Conservation (phyloP, 179 eudicot genomes). For the Silene vulgaris region DNA sequence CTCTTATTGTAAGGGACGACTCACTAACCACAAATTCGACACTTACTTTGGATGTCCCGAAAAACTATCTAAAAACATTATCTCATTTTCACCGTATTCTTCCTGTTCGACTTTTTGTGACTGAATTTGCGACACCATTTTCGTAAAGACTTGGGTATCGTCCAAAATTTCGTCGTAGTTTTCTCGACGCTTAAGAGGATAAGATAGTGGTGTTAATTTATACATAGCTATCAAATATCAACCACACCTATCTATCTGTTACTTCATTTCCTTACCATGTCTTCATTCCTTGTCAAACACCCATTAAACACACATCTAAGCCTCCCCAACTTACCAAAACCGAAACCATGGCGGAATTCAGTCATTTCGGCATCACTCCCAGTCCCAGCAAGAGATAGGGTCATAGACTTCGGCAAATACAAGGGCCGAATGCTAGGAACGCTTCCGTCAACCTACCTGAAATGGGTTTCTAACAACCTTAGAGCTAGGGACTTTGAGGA, state of each 20-base stretch:
- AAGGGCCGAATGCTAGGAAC: constrained; percentile 72
- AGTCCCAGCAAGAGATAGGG: constrained; percentile 56
- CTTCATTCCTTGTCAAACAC: constrained; percentile 24
- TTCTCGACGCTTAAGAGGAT: too few species aligned
- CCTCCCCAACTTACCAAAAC: constrained; percentile 6
- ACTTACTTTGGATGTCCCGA: too few species aligned
- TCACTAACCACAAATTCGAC: too few species aligned
- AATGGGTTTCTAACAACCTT: constrained; percentile 63
- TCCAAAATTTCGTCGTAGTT: too few species aligned
- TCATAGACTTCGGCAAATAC: constrained; percentile 73
- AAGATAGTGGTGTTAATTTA: too few species aligned
- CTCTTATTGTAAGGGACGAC: too few species aligned
- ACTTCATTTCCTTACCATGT: constrained; percentile 19
- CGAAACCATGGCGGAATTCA: background rate
- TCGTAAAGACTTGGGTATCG: too few species aligned
- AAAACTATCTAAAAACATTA: too few species aligned
- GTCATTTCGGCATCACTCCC: constrained; percentile 23
- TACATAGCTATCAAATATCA: too few species aligned
- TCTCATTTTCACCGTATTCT: too few species aligned
- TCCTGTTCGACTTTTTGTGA: too few species aligned
- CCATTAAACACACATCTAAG: constrained; percentile 16
- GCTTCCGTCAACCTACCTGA: constrained; percentile 66
- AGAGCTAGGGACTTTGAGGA: constrained; percentile 52
- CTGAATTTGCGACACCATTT: too few species aligned
- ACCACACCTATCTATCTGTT: background rate